A percentile compares a stretch with the other conserved stretches of the same genome.
phyloP scores from a whole-genome alignment of 345 rosid species.

The Cochlearia excelsa region DNA sequence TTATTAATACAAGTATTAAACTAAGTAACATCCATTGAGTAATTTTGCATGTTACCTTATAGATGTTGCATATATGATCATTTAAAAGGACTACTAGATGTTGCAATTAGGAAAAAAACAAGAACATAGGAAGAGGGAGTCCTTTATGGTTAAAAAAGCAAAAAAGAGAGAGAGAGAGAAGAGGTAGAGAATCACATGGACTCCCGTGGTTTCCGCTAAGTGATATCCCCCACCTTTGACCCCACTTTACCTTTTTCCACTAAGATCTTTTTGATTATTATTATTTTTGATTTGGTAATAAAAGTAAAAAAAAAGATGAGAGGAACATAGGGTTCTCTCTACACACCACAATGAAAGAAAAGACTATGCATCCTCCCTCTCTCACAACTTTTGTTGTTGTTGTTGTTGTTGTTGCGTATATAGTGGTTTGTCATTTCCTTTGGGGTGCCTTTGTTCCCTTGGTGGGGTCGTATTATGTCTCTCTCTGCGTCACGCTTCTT shows the following conservation, averaged over 20 bases:
- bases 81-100: constrained; percentile 8
- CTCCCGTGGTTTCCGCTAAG: constrained; percentile 69
- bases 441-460: constrained; percentile 32
- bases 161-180: not conserved
- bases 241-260: constrained; percentile 35
- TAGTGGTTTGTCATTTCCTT: constrained; percentile 45
- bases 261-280: not conserved
- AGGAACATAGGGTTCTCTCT: constrained; percentile 34
- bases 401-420: not conserved
- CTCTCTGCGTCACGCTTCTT: constrained; percentile 12
- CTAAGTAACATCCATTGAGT: not conserved
- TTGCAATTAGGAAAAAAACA: constrained; percentile 5
- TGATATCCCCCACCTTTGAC: constrained; percentile 22
- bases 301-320: not conserved
- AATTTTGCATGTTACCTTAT: constrained; percentile 17
- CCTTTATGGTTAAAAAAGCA: too few species aligned
- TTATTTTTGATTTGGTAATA: constrained; percentile 24
- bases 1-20: not conserved
- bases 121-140: not conserved
- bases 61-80: constrained; percentile 9
- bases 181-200: constrained; percentile 63
- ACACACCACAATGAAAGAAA: constrained; percentile 25
- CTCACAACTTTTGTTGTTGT: constrained; percentile 19
- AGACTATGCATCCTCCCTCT: constrained; percentile 20
- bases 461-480: constrained; percentile 45